A percentile compares a stretch with the other conserved stretches of the same genome.
Evolutionary conservation across 2,329 filamentous ascomycete genomes (phyloP).

Genomic region (Colletotrichum trifolii): DNA sequence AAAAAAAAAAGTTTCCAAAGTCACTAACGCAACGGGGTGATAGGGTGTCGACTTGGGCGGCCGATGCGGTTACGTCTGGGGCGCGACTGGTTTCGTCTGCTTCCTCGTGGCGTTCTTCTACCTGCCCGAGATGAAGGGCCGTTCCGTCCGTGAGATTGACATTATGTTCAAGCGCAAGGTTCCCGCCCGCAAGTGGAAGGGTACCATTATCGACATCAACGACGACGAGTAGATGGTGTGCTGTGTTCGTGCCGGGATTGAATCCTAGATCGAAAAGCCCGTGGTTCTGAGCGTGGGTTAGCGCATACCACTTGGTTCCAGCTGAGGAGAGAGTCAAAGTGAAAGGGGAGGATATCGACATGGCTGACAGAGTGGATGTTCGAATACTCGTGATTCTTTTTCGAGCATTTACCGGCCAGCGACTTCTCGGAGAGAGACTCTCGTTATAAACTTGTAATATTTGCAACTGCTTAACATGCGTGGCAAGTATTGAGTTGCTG

Average conservation of each 20-base stretch:
- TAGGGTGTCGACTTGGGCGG: slow-evolving; percentile 58
- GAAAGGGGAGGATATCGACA: too few relatives aligned
- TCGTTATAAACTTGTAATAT: too few relatives aligned
- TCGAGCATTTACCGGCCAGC: too few relatives aligned
- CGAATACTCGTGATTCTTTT: too few relatives aligned
- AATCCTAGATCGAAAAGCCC: neutral
- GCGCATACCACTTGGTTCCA: too few relatives aligned
- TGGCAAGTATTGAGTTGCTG: too few relatives aligned
- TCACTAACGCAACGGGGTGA: slow-evolving; percentile 41
- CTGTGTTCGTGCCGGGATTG: neutral
- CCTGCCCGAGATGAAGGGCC: slow-evolving; percentile 67
- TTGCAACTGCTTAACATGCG: too few relatives aligned
- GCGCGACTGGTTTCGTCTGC: slow-evolving; percentile 66
- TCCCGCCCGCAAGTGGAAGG: slow-evolving; percentile 65
- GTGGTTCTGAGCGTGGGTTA: too few relatives aligned
- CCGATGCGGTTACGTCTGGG: slow-evolving; percentile 71
- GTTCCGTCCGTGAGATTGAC: slow-evolving; percentile 71
- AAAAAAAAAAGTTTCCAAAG: neutral
- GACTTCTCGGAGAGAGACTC: too few relatives aligned
- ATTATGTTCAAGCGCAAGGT: slow-evolving; percentile 67
- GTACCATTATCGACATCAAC: slow-evolving; percentile 65
- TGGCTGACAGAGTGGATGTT: too few relatives aligned
- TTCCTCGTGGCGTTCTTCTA: slow-evolving; percentile 58
- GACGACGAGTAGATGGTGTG: slow-evolving; percentile 67
- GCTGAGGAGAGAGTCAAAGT: too few relatives aligned